A percentile compares a stretch with the other conserved stretches of the same genome.
Conservation (phyloP, 768 basidiomycete genomes). For the Collybiopsis luxurians region DNA sequence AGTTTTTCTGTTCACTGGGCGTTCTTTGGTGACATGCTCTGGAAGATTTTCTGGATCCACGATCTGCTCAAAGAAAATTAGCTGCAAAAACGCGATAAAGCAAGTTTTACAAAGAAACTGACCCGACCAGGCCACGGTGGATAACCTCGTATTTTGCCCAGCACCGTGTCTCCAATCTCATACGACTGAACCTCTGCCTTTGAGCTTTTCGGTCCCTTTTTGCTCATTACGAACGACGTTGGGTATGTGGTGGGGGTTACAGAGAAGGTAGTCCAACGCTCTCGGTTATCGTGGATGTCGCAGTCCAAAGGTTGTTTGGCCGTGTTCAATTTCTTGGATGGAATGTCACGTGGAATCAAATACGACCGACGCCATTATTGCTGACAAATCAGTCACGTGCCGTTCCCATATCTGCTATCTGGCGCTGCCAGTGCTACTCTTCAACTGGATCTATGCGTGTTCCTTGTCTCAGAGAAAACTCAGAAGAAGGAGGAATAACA, state of each 20-base stretch:
- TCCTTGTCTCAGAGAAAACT: no score
- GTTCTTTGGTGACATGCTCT: constrained; percentile 58
- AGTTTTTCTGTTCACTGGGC: constrained; percentile 70
- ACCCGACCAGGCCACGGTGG: constrained; percentile 97
- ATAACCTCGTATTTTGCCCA: constrained; percentile 91
- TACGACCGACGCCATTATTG: no score
- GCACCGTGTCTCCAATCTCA: constrained; percentile 77
- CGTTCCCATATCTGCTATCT: no score
- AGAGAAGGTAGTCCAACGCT: background rate
- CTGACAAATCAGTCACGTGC: no score
- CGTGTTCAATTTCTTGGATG: background rate
- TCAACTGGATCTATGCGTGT: no score
- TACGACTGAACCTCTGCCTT: constrained; percentile 48
- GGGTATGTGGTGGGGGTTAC: no score
- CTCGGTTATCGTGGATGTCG: background rate
- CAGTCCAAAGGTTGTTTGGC: constrained; percentile 1
- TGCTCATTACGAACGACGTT: constrained; percentile 33
- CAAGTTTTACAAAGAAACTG: constrained; percentile 36
- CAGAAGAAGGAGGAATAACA: no score
- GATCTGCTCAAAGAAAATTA: constrained; percentile 48
- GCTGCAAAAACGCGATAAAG: background rate
- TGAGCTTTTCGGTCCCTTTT: constrained; percentile 46
- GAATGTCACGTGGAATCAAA: background rate
- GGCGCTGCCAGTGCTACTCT: no score
- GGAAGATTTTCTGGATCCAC: constrained; percentile 73